Conservation (phyloP, 1,284 basidiomycete genomes). For the Ceratobasidium theobromae region DNA sequence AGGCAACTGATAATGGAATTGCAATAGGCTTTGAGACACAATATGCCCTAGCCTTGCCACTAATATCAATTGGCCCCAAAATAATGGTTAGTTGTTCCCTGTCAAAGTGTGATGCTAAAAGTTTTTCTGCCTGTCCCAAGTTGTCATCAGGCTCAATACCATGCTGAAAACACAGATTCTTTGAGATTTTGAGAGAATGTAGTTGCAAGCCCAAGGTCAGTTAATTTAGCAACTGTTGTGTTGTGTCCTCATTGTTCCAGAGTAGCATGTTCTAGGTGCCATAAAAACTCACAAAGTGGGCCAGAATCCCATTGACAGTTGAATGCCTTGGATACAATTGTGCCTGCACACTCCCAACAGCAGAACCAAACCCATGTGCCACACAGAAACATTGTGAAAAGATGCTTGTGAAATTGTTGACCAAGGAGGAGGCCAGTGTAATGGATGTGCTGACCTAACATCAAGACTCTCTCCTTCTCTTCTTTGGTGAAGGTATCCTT, state of each 20-base stretch:
- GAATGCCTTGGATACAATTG: background rate
- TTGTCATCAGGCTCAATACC: background rate
- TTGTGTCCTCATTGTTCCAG: background rate
- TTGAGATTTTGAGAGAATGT: background rate
- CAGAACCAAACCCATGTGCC: background rate
- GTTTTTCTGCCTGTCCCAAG: background rate
- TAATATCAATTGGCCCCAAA: background rate
- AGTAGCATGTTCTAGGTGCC: background rate
- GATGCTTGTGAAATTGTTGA: background rate
- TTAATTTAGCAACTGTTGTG: background rate
- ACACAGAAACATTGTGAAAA: background rate
- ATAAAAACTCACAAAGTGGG: background rate
- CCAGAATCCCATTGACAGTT: background rate
- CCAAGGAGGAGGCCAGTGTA: background rate
- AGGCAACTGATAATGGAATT: background rate
- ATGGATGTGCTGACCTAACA: background rate
- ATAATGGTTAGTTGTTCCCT: background rate
- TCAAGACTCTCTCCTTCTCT: background rate
- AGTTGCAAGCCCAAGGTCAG: background rate
- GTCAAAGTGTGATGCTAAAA: background rate
- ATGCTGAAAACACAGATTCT: background rate
- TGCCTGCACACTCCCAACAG: background rate
- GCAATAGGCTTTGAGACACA: background rate
- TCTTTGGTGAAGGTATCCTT: background rate
- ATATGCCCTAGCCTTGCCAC: background rate